phyloP scores from a whole-genome alignment of 2,329 filamentous ascomycete species.

The Phyllosticta citrichinensis region DNA sequence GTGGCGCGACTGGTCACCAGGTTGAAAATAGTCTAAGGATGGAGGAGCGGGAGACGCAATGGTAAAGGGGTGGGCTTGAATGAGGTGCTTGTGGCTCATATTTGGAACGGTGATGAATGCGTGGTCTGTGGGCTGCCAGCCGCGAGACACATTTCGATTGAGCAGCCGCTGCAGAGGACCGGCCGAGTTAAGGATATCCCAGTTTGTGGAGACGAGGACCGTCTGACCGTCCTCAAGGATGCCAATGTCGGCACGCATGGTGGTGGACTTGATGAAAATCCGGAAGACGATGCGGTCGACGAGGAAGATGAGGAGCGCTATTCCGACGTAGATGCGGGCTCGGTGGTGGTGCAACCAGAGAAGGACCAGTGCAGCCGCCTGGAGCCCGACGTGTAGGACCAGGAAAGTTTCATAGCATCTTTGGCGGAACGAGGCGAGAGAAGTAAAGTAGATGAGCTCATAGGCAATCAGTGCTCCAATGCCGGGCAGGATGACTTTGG shows the following conservation, averaged over 20 bases:
- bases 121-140: conserved; percentile 54
- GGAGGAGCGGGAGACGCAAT: conserved; percentile 50
- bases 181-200: conserved; percentile 21
- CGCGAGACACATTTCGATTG: conserved; percentile 31
- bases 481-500: conserved; percentile 44
- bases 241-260: conserved; percentile 39
- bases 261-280: conserved; percentile 41
- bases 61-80: conserved; percentile 58
- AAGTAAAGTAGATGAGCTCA: conserved; percentile 52
- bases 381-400: conserved; percentile 47
- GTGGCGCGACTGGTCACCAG: conserved; percentile 23
- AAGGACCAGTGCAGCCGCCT: conserved; percentile 44
- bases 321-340: conserved; percentile 43
- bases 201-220: conserved; percentile 38
- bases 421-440: conserved; percentile 48
- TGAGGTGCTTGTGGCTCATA: conserved; percentile 40
- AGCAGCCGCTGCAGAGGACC: conserved; percentile 11
- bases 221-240: conserved; percentile 50
- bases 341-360: conserved; percentile 51
- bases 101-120: conserved; percentile 52
- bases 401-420: conserved; percentile 56
- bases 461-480: conserved; percentile 48
- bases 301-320: conserved; percentile 46
- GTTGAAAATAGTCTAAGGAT: neutral
- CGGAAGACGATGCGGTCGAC: conserved; percentile 50